Conservation (phyloP, 2,329 filamentous ascomycete genomes). For the Fusarium robinianum region DNA sequence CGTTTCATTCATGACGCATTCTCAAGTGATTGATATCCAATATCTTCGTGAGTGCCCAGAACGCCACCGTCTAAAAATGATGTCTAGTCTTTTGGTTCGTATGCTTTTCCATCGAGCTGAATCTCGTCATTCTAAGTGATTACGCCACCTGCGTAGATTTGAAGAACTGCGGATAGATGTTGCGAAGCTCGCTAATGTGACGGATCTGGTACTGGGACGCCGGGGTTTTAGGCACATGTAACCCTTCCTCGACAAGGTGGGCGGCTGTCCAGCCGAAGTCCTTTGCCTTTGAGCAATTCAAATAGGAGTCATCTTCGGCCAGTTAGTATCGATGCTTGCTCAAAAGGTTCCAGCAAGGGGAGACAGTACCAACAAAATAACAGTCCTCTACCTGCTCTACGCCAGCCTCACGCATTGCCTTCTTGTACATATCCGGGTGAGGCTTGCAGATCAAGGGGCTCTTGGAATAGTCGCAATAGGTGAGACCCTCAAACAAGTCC, state of each 20-base stretch:
- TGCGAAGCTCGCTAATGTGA: conserved; percentile 74
- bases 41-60: conserved; percentile 17
- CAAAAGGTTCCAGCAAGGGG: no score
- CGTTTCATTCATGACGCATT: no score
- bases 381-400: conserved; percentile 71
- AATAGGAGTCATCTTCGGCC: conserved; percentile 77
- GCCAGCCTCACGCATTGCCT: conserved; percentile 85
- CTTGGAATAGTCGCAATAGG: conserved; percentile 85
- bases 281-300: conserved; percentile 79
- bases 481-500: conserved; percentile 91
- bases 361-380: conserved; percentile 85
- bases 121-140: conserved; percentile 18
- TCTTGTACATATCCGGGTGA: conserved; percentile 77
- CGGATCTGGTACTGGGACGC: conserved; percentile 77
- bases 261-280: conserved; percentile 83
- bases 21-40: conserved; percentile 21
- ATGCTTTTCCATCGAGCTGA: neutral
- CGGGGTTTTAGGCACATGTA: conserved; percentile 64
- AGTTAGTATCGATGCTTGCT: conserved; percentile 10
- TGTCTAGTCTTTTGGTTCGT: conserved; percentile 3
- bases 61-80: conserved; percentile 21
- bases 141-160: no score
- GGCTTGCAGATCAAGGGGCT: conserved; percentile 86
- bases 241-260: conserved; percentile 80
- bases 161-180: conserved; percentile 84